Evolutionary conservation across 2,329 filamentous ascomycete species (phyloP).

Genomic region (Colletotrichum zoysiae): DNA sequence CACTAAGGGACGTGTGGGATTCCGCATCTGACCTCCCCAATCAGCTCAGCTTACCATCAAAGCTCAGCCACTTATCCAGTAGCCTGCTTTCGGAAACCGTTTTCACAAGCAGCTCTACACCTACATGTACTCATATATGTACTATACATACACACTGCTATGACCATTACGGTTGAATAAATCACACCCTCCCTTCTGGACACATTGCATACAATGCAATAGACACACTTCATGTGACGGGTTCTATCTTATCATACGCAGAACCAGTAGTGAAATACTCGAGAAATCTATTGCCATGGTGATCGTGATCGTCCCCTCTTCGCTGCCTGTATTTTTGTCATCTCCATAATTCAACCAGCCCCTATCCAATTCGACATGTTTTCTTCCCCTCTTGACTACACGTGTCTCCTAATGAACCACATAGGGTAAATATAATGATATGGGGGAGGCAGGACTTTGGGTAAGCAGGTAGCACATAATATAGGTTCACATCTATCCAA

Average conservation of each 20-base stretch:
- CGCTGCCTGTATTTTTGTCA: neutral
- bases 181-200: neutral
- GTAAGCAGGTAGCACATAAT: neutral
- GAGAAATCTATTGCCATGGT: neutral
- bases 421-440: neutral
- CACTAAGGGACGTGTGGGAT: conserved; percentile 33
- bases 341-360: neutral
- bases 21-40: neutral
- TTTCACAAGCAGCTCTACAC: neutral
- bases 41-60: neutral
- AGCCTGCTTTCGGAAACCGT: neutral
- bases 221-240: neutral
- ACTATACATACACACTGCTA: neutral
- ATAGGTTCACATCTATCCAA: neutral
- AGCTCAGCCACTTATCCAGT: neutral
- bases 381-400: neutral
- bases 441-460: neutral
- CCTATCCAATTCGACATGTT: no score
- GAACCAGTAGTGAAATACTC: neutral
- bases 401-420: neutral
- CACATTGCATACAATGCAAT: neutral
- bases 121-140: conserved; percentile 1
- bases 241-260: neutral
- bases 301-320: neutral
- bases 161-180: neutral